Percentiles rank a stretch among this genome's conserved stretches.
These are phyloP conservation scores for Solanum stenotomum DNA, from an alignment of 257 asterid genomes.

Conservation along the genomic window DNA sequence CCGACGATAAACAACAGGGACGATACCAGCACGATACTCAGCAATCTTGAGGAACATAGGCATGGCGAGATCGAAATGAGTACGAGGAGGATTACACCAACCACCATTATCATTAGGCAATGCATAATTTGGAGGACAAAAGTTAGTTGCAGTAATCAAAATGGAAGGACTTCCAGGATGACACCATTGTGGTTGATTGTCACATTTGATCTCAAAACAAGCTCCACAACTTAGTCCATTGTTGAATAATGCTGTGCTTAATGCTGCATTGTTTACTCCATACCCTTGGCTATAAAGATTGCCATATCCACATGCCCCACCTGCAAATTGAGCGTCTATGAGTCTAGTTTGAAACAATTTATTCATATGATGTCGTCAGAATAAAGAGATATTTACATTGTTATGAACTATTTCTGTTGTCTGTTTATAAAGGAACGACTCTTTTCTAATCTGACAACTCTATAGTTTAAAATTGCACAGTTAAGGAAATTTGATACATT, in stretches of 20 bases:
- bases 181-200: constrained; percentile 39
- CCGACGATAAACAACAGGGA: constrained; percentile 49
- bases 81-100: constrained; percentile 65
- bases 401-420: no score
- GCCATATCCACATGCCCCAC: constrained; percentile 75
- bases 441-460: not conserved
- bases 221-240: constrained; percentile 71
- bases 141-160: constrained; percentile 46
- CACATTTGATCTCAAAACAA: constrained; percentile 67
- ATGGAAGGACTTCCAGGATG: constrained; percentile 47
- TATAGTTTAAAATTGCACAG: no score
- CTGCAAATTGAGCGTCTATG: not conserved
- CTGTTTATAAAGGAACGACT: no score
- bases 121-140: constrained; percentile 54
- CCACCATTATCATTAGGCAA: constrained; percentile 55
- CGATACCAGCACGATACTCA: constrained; percentile 48
- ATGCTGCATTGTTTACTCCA: constrained; percentile 68
- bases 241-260: constrained; percentile 72
- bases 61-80: constrained; percentile 58
- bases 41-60: constrained; percentile 60
- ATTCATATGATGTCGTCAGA: no score
- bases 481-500: not conserved
- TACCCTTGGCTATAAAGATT: constrained; percentile 74
- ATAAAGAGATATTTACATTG: no score
- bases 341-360: not conserved